Conservation (phyloP, 139 green algal genomes). For the Chlamydomonas sphaeroides region DNA sequence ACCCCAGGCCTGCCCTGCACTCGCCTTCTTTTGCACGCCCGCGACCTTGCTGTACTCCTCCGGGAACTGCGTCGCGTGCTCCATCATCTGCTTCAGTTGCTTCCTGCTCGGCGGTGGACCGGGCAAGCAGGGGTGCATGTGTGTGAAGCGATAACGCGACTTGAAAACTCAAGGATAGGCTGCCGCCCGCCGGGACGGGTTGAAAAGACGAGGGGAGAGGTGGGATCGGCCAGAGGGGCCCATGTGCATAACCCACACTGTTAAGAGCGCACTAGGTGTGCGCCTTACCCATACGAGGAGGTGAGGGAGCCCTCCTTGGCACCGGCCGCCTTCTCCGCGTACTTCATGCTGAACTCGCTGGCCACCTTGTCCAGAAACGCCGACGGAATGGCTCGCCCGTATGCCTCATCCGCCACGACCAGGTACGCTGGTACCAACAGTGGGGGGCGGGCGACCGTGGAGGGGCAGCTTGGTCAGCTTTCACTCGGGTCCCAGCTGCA, state of each 20-base stretch:
- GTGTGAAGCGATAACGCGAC: too few relatives aligned
- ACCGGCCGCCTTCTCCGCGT: constrained; percentile 72
- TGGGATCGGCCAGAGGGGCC: too few relatives aligned
- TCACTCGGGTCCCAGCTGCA: too few relatives aligned
- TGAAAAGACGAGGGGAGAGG: too few relatives aligned
- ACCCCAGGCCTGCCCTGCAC: neutral
- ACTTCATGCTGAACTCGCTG: constrained; percentile 82
- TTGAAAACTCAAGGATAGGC: too few relatives aligned
- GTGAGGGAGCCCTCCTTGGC: constrained; percentile 67
- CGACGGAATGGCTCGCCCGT: constrained; percentile 90
- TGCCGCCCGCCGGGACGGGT: too few relatives aligned
- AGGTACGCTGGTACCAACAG: constrained; percentile 90
- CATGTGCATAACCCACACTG: too few relatives aligned
- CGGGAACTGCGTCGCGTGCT: constrained; percentile 88
- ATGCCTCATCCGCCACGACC: constrained; percentile 92
- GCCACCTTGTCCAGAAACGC: constrained; percentile 90
- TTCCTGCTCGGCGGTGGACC: constrained; percentile 53
- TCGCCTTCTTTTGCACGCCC: constrained; percentile 89
- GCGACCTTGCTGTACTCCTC: constrained; percentile 91
- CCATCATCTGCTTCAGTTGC: constrained; percentile 90
- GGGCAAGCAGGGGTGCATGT: neutral
- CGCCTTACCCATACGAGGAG: constrained; percentile 67
- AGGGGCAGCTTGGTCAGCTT: too few relatives aligned
- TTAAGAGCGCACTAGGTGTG: too few relatives aligned
- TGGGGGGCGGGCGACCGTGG: too few relatives aligned